A percentile compares a stretch with the other conserved stretches of the same genome.
Conservation (phyloP, 768 basidiomycete species). For the Boletus rubescentipes region DNA sequence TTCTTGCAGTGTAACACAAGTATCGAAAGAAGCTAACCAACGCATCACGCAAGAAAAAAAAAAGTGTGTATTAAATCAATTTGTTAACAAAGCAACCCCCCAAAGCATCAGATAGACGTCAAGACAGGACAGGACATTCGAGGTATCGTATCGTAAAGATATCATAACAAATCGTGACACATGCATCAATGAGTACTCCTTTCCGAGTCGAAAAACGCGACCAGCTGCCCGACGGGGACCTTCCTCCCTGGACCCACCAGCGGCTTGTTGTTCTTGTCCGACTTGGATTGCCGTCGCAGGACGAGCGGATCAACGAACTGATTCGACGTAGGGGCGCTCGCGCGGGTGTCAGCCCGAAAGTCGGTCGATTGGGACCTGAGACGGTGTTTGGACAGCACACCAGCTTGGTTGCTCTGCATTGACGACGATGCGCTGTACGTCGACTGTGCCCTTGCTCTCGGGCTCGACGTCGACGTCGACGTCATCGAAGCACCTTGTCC, state of each 20-base stretch:
- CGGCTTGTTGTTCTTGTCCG: slow-evolving; percentile 43
- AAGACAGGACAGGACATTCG: neutral
- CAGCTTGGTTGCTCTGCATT: slow-evolving; percentile 31
- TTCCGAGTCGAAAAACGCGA: slow-evolving; percentile 75
- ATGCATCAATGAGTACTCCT: slow-evolving; percentile 6
- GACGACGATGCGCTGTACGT: slow-evolving; percentile 44
- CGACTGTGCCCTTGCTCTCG: slow-evolving; percentile 55
- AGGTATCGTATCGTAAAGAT: neutral
- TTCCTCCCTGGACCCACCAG: slow-evolving; percentile 47
- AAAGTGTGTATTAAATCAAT: neutral
- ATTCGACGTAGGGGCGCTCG: neutral
- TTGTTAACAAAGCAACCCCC: neutral
- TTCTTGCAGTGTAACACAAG: neutral
- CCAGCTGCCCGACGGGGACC: slow-evolving; percentile 72
- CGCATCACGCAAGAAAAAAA: neutral
- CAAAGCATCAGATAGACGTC: slow-evolving; percentile 1
- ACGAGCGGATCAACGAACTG: slow-evolving; percentile 80
- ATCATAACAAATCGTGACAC: neutral
- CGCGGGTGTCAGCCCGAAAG: slow-evolving; percentile 18
- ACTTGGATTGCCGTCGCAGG: slow-evolving; percentile 60
- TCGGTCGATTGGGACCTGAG: slow-evolving; percentile 42
- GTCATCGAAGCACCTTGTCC: slow-evolving; percentile 6
- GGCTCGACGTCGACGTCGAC: slow-evolving; percentile 15
- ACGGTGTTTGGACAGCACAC: slow-evolving; percentile 26
- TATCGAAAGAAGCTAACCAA: neutral